A percentile compares a stretch with the other conserved stretches of the same genome.
Conservation (phyloP, 306 rosid genomes). For the Cicer pinnatifidum region DNA sequence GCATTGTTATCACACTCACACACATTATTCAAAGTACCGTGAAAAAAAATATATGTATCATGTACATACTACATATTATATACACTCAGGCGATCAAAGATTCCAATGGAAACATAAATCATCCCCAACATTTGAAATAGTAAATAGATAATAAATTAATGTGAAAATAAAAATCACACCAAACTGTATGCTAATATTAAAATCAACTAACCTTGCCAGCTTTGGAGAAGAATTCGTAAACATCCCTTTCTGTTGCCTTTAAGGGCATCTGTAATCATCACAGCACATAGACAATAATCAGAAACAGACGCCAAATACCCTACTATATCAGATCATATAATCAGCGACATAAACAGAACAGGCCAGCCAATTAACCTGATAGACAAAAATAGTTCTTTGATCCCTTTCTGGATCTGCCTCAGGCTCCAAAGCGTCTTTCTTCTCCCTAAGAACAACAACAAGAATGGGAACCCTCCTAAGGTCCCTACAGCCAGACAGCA, state of each 20-base stretch:
- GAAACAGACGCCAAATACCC: slow-evolving; percentile 26
- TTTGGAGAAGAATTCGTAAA: slow-evolving; percentile 87
- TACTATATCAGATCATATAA: neutral
- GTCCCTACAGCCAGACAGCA: too few species aligned
- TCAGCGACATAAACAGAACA: neutral
- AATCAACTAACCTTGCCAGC: slow-evolving; percentile 73
- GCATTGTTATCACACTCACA: slow-evolving; percentile 29
- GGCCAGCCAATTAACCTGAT: slow-evolving; percentile 64
- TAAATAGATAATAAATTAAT: neutral
- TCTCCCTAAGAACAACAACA: too few species aligned
- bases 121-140: slow-evolving; percentile 21
- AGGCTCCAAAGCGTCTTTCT: slow-evolving; percentile 80
- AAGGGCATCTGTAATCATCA: slow-evolving; percentile 81
- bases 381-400: slow-evolving; percentile 97
- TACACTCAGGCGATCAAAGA: neutral
- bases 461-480: too few species aligned
- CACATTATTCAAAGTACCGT: neutral
- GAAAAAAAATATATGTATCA: neutral
- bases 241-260: slow-evolving; percentile 93
- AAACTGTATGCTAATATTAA: neutral
- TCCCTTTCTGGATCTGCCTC: slow-evolving; percentile 55
- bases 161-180: neutral
- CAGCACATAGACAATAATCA: slow-evolving; percentile 43
- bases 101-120: slow-evolving; percentile 32
- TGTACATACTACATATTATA: neutral